Evolutionary conservation across 805 yeast genomes (phyloP), one percentile per base, ranked within the genome.

Genomic region (Maudiozyma saulgeensis): DNA sequence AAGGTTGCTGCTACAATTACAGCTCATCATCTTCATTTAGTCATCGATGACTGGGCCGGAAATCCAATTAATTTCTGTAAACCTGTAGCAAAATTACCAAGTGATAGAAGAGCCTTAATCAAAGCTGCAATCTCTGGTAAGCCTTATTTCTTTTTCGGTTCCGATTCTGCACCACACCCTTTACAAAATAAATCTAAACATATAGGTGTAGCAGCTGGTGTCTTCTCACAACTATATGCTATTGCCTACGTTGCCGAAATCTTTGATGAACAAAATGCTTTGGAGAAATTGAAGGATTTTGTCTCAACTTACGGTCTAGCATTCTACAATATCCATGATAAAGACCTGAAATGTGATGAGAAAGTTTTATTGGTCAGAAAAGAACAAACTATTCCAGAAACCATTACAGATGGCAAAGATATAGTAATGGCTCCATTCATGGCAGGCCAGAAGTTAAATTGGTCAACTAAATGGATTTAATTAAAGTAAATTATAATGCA

Each of bases 161-260:
- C 96, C 1, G 99, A 93, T 66, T 87, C 96, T 21, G 99, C 99
- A 31, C 99, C 99, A 25, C 99, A 93, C 66, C 95, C 96, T 7
- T 61, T 87, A 25, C 78, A 78, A 53, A 81, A 81, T 51, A 95
- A 95, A 68, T 74, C 87, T 25, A 82, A 77, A 52, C 88, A 80
- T 56, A 71, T 74, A 37, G 91, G 90, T 21, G 97, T 91, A 16
- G 88, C 97, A 60, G 99, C 99, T n/a, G 99, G 99, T 61, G 96
- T 93, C 8, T 93, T 78, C 68, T 87, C 98, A 1, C 99, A 93
- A 67, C 77, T 87, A 21, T 79, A 79, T 57, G 96, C 85, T 1
- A 67, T 93, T 18, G 74, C 89, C 8, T 93, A 91, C 56, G 70
- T 93, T 26, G 97, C 98, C 2, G 84, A 90, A 65, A 79, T 86